phyloP scores from a whole-genome alignment of 208 protist species.

The Leishmania arabica region DNA sequence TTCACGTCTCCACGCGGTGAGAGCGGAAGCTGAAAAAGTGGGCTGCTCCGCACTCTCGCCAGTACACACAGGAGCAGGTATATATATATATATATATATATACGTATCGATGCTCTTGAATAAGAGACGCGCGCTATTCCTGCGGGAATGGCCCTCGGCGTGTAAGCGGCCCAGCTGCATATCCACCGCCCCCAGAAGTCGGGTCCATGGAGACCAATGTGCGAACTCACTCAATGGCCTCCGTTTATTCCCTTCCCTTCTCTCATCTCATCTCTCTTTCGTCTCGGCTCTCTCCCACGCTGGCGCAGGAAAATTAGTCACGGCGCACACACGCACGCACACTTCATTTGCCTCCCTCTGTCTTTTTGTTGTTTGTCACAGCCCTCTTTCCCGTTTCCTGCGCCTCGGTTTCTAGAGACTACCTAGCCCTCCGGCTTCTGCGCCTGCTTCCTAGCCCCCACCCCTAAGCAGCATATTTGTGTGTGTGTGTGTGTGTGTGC shows the following conservation, averaged over 20 bases:
- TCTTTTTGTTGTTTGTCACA: constrained; percentile 26
- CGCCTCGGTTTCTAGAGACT: neutral
- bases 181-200: neutral
- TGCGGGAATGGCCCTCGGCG: neutral
- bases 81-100: neutral
- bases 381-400: constrained; percentile 5
- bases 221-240: neutral
- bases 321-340: constrained; percentile 1
- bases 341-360: neutral
- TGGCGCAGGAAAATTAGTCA: neutral
- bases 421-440: neutral
- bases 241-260: neutral
- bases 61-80: neutral
- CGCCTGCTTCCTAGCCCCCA: neutral
- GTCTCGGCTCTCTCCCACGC: constrained; percentile 4
- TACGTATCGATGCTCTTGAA: neutral
- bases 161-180: neutral
- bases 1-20: neutral
- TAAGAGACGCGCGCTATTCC: neutral
- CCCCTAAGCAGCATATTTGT: neutral
- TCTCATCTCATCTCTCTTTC: neutral
- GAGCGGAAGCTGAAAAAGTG: no score
- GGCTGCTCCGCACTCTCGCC: neutral
- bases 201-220: neutral
- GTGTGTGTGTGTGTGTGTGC: no score